Conservation (phyloP, 768 basidiomycete genomes). For the Flagelloscypha sp. region DNA sequence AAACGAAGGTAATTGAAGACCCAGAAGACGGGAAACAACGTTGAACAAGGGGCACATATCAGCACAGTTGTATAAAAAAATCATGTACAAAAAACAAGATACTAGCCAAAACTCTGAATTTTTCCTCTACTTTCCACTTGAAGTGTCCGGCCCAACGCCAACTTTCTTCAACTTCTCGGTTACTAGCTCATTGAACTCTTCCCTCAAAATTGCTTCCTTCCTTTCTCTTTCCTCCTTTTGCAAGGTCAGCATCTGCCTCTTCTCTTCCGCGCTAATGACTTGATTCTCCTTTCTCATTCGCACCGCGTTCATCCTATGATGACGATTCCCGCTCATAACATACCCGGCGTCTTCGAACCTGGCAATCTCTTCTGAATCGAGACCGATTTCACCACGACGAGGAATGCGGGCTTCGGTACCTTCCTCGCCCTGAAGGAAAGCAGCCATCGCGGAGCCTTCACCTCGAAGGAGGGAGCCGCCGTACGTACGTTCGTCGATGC, state of each 20-base stretch:
- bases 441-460: conserved; percentile 97
- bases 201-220: conserved; percentile 80
- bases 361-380: conserved; percentile 83
- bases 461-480: conserved; percentile 86
- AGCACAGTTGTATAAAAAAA: no score
- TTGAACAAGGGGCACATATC: no score
- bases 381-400: conserved; percentile 96
- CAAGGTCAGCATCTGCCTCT: conserved; percentile 88
- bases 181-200: conserved; percentile 84
- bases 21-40: no score
- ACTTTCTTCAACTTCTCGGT: conserved; percentile 60
- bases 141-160: conserved; percentile 7
- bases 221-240: conserved; percentile 92
- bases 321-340: conserved; percentile 94
- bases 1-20: no score
- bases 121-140: no score
- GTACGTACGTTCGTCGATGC: conserved; percentile 76
- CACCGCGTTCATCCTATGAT: conserved; percentile 97
- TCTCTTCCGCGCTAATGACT: conserved; percentile 98
- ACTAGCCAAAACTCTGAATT: no score
- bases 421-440: conserved; percentile 84
- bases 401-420: conserved; percentile 80
- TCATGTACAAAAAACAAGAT: no score
- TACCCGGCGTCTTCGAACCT: conserved; percentile 85
- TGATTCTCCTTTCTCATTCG: conserved; percentile 99